Conservation (phyloP, 202 grass and related monocot genomes). For the Carex sylvatica region DNA sequence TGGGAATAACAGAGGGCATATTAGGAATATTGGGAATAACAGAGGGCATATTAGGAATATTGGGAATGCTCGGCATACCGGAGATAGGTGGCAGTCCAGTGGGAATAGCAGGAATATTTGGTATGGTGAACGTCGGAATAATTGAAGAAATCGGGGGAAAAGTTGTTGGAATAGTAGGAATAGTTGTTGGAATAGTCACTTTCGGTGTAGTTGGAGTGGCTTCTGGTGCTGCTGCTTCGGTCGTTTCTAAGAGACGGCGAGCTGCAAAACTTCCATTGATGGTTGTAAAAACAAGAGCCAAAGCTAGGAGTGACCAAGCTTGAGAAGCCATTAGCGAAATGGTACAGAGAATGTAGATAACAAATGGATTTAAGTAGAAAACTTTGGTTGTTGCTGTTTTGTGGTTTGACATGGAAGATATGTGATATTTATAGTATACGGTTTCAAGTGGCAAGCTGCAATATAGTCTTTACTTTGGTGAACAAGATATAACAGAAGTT, state of each 20-base stretch:
- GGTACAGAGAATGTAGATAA: background rate
- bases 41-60: background rate
- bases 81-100: too few species aligned
- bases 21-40: background rate
- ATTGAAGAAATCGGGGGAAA: constrained; percentile 12
- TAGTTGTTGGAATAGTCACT: background rate
- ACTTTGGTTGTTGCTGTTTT: constrained; percentile 15
- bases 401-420: background rate
- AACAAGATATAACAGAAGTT: background rate
- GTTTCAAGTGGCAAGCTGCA: background rate
- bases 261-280: constrained; percentile 45
- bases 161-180: constrained; percentile 30
- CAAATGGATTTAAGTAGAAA: background rate
- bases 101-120: too few species aligned
- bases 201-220: constrained; percentile 32
- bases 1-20: constrained; percentile 9
- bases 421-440: constrained; percentile 26
- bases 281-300: constrained; percentile 38
- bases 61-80: background rate
- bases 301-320: constrained; percentile 31
- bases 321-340: constrained; percentile 27
- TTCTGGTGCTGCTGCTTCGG: constrained; percentile 27
- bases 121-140: too few species aligned
- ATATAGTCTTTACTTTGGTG: constrained; percentile 19
- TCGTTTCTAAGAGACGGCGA: constrained; percentile 57